Percentiles rank a stretch among this genome's conserved stretches.
These are phyloP conservation scores for Neurospora cerealis DNA, from an alignment of 495 filamentous ascomycete species.

Conservation along the genomic window DNA sequence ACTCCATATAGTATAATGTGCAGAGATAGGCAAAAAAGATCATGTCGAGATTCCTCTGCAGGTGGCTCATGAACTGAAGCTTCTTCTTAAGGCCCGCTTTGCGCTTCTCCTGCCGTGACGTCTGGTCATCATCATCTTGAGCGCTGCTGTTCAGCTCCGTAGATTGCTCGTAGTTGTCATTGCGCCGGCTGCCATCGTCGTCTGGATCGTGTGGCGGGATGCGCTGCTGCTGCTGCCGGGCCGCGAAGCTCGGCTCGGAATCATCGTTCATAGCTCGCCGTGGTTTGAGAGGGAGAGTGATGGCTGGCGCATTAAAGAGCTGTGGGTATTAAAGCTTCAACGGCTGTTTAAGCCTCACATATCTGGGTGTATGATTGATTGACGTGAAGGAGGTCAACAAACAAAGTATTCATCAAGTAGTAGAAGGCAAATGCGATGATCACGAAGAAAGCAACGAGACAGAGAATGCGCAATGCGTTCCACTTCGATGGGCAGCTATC, in stretches of 20 bases:
- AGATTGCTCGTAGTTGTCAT: constrained; percentile 10
- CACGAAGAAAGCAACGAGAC: not conserved
- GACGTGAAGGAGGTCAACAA: not conserved
- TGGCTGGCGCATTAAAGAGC: not conserved
- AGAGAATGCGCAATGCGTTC: not conserved
- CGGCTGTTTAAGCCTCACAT: not conserved
- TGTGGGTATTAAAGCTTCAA: not conserved
- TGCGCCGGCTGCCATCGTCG: constrained; percentile 16
- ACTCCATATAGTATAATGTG: constrained; percentile 89
- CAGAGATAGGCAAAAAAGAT: constrained; percentile 74
- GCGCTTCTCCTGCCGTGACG: constrained; percentile 11
- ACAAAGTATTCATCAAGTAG: not conserved
- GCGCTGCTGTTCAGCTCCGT: constrained; percentile 6
- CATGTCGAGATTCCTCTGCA: constrained; percentile 67
- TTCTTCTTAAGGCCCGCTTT: constrained; percentile 43
- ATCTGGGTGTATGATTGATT: not conserved
- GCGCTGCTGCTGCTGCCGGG: constrained; percentile 30
- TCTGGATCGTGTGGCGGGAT: constrained; percentile 6
- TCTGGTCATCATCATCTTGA: not conserved
- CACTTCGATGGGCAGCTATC: not conserved
- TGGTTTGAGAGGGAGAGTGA: constrained; percentile 4
- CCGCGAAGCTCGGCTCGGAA: constrained; percentile 45
- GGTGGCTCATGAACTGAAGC: constrained; percentile 54
- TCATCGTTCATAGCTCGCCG: constrained; percentile 59
- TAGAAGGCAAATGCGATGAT: not conserved